Conservation (phyloP, 441 rosid species). For the Croton laevigatus region DNA sequence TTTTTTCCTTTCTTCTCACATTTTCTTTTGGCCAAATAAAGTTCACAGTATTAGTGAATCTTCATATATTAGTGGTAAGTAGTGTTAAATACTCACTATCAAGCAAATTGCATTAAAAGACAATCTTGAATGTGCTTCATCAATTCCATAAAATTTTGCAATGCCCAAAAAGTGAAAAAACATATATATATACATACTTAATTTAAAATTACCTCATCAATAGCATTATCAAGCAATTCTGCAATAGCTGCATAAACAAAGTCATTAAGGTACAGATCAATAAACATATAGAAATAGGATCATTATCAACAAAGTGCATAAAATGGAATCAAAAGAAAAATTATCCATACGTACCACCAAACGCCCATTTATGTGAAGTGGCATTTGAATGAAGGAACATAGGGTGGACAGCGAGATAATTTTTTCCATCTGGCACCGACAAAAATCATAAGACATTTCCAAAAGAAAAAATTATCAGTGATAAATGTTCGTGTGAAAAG, state of each 20-base stretch:
- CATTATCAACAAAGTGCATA: neutral
- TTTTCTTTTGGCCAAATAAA: no score
- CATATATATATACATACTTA: conserved; percentile 9
- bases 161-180: neutral
- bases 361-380: conserved; percentile 98
- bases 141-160: neutral
- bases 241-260: conserved; percentile 71
- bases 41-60: no score
- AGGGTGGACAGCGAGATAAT: conserved; percentile 88
- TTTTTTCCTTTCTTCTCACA: no score
- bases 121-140: neutral
- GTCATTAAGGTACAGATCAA: conserved; percentile 17
- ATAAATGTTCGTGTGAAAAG: neutral
- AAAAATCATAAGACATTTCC: neutral
- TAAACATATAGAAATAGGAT: neutral
- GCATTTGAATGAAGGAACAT: conserved; percentile 99
- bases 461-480: neutral
- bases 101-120: neutral
- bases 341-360: conserved; percentile 68
- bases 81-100: neutral
- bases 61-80: no score
- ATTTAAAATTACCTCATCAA: conserved; percentile 81
- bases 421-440: conserved; percentile 55
- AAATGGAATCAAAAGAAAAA: conserved; percentile 7
- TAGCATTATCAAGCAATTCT: conserved; percentile 90